Base-by-base conservation (phyloP, 768 basidiomycete genomes). In the Amanita rubescens region DNA sequence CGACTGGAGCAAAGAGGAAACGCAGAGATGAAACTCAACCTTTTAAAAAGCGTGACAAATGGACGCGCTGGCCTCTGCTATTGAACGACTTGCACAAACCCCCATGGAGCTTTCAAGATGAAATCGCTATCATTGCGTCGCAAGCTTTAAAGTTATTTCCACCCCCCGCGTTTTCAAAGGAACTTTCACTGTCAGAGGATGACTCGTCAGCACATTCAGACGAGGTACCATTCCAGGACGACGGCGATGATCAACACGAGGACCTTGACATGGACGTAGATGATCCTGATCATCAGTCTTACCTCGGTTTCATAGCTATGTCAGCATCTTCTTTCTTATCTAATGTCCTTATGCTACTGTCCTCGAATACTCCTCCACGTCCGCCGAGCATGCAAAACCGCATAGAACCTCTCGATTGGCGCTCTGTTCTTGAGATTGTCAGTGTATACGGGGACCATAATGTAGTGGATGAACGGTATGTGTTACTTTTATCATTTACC, bases 31-130 rank as follows among this genome's bases (percentile, higher is more conserved):
- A 60, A 54, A 58, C 46, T 27, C 33, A 49, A 33, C 55, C 32
- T 10, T 33, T 59, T 38, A 56, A 24, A 55, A 64, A 65, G 62
- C 62, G 73, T 20, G 79, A 85, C 59, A 70, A 69, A 0, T 90
- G 86, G 87, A 88, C 87, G 0, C 73, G 81, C 6, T 91, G 89
- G 89, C 89, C 89, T 1, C 75, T 90, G 48, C 74, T 81, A 15
- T 59, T 72, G 3, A 70, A 72, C 14, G 85, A 90, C 59, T 75
- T 87, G 14, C 70, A 75, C 20, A 69, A 78, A 8, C 87, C 89
- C 1, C 82, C 88, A 66, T 90, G 84, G 83, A 67, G 68, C 8
- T 67, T 91, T 19, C 75, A 81, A 44, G 88, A 90, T 57, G 89
- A 90, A 66, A 73, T 90, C 8, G 65, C 66, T 19, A 63, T 72